Evolutionary conservation across 2,329 filamentous ascomycete species (phyloP), one percentile per base, ranked within the genome.

Genomic region (Rutstroemia sp.): DNA sequence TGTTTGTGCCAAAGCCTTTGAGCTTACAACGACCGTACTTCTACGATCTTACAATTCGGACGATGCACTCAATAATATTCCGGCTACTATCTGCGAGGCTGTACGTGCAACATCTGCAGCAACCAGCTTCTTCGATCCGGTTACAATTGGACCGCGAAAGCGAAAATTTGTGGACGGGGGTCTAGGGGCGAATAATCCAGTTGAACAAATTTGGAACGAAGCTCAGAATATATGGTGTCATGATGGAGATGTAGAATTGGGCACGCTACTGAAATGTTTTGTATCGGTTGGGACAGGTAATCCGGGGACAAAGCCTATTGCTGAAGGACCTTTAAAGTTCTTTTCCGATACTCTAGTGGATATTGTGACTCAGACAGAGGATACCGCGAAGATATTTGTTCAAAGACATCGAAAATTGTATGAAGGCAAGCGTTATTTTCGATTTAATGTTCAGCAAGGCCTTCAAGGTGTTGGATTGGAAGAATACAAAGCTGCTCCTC

Each of bases 361-460:
- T 6, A 66, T 68, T 19, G 59, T 66, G 14, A 69, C 65, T 0
- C 62, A 70, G 58, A 71, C 67, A 34, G 67, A 70, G 48, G 45
- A 60, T 12, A 70, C 68, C 2, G 66, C 62, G 44, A 63, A 63
- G 56, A 60, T 56, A 37, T 70, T 69, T 48, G 58, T 66, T 49
- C 61, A 60, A 1, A 58, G 62, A 18, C 68, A 62, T 65, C 23
- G 53, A 19, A 58, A 62, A 39, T 59, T 66, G 51, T 63, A 60
- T 41, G 65, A 66, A 42, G 59, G 62, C 38, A 65, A 64, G 2
- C 62, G 67, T n/a, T 70, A 69, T 53, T 71, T 68, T 53, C 66
- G 69, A 1, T 70, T 71, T 49, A 70, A 71, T 60, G 68, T 71
- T 10, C 61, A 67, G 16, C 65, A 69, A 47, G 69, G 69, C 1